phyloP scores from a whole-genome alignment of 768 basidiomycete species.

The Rhodotorula toruloides region DNA sequence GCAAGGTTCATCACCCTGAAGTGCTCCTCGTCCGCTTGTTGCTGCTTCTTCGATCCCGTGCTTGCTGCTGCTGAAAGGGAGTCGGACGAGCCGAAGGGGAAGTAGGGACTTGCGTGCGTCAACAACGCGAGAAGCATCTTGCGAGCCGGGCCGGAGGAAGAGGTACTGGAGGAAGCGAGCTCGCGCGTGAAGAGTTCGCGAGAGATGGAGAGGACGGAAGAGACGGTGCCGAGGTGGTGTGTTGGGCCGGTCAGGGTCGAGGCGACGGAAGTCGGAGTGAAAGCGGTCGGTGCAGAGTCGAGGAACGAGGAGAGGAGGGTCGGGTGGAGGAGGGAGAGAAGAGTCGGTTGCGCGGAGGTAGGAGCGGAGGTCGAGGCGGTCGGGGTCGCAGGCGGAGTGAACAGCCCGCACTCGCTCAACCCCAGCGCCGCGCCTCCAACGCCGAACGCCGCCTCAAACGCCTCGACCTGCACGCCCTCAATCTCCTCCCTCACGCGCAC shows the following conservation, averaged over 20 bases:
- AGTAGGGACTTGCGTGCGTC: conserved; percentile 71
- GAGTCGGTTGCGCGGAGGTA: conserved; percentile 4
- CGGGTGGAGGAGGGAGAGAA: conserved; percentile 63
- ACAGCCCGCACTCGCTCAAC: conserved; percentile 2
- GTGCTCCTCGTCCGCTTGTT: conserved; percentile 51
- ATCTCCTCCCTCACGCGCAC: background rate
- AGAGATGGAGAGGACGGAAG: conserved; percentile 58
- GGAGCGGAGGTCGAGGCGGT: background rate
- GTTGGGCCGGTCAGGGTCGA: conserved; percentile 6
- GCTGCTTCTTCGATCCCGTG: background rate
- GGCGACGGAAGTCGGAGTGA: conserved; percentile 56
- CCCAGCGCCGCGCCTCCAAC: background rate
- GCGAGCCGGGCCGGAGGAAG: background rate
- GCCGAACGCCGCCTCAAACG: conserved; percentile 7
- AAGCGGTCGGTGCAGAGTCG: conserved; percentile 76
- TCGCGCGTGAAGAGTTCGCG: conserved; percentile 61
- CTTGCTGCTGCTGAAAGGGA: conserved; percentile 31
- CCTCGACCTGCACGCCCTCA: conserved; percentile 9
- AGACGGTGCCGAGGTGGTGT: conserved; percentile 45
- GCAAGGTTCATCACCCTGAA: conserved; percentile 68
- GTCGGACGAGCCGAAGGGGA: conserved; percentile 62
- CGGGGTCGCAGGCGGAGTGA: background rate
- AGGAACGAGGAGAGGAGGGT: conserved; percentile 76
- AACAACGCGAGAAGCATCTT: conserved; percentile 51
- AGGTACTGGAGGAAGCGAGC: conserved; percentile 18